phyloP scores from a whole-genome alignment of 2,329 filamentous ascomycete species.

The Fusarium nodosum region DNA sequence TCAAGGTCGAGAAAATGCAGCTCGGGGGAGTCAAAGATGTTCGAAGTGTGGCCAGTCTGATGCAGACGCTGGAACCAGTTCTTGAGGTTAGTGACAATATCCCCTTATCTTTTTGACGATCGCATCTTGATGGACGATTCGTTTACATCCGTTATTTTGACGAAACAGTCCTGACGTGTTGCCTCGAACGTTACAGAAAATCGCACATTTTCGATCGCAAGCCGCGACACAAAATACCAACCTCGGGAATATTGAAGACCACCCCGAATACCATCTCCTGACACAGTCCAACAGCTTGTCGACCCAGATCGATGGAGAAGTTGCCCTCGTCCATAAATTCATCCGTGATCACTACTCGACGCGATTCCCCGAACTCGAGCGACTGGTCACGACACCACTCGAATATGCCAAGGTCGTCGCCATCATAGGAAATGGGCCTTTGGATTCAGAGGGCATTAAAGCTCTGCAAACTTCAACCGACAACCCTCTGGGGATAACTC shows the following conservation, averaged over 20 bases:
- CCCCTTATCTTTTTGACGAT: conserved; percentile 41
- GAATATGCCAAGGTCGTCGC: conserved; percentile 96
- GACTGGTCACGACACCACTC: conserved; percentile 88
- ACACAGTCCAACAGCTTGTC: conserved; percentile 91
- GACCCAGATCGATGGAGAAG: conserved; percentile 92
- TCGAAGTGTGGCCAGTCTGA: conserved; percentile 81
- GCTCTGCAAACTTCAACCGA: conserved; percentile 80
- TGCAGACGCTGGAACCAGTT: conserved; percentile 84
- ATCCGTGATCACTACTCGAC: conserved; percentile 96
- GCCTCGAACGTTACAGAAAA: conserved; percentile 75
- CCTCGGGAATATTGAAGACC: conserved; percentile 89
- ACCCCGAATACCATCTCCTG: conserved; percentile 89
- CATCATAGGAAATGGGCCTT: conserved; percentile 91
- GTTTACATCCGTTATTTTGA: conserved; percentile 73
- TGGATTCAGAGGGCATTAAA: conserved; percentile 86
- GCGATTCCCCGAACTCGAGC: conserved; percentile 92
- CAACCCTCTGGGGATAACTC: conserved; percentile 80
- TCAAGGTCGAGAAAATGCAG: conserved; percentile 86
- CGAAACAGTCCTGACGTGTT: conserved; percentile 77
- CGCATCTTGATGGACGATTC: conserved; percentile 50
- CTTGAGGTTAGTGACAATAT: conserved; percentile 76
- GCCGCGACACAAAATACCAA: conserved; percentile 73
- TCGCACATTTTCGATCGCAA: conserved; percentile 79
- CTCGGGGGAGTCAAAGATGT: conserved; percentile 81
- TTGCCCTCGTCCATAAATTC: conserved; percentile 94